Evolutionary conservation across 768 basidiomycete genomes (phyloP), one percentile per base, ranked within the genome.

Genomic region (Auricularia sp.): DNA sequence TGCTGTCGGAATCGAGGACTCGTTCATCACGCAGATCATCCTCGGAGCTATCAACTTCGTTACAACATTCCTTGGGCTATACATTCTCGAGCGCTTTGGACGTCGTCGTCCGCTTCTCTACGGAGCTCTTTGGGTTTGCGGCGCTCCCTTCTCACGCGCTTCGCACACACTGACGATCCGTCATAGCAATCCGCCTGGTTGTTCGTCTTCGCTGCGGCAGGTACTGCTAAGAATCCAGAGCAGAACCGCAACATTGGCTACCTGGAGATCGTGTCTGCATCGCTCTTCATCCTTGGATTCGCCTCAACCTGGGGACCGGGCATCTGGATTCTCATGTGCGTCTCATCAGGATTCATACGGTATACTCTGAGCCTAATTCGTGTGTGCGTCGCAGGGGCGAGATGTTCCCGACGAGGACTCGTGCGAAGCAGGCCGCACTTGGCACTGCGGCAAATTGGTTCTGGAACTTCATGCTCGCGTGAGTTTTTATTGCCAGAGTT

Each of bases 221-320:
- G 87, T 8, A 88, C 86, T 4, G 84, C 83, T 0, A 79, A 80
- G 66, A 76, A 84, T 67, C 87, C 87, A 3, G 68, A 70, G 62
- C 70, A 66, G 3, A 76, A 85, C 71, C 67, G 77, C 47, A 70
- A 67, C 11, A 83, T 87, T 61, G 87, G 87, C 59, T 81, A 80
- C 68, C 74, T 86, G 58, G 83, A 86, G 83, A 86, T 87, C 63
- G 81, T 87, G 68, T 78, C 81, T 36, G 85, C 87, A 0, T 88
- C 84, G 69, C 70, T 90, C 70, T 89, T 90, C 74, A 88, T 89
- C 70, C 73, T 83, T 56, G 87, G 87, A 6, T 88, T 83, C 69
- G 86, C 88, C 3, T 83, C 77, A 76, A 88, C 87, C 36, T 87
- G 84, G 86, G 85, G 81, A 16, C 86, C 87, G n/a, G 86, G 87